Evolutionary conservation across 2,329 filamentous ascomycete species (phyloP).

Genomic region (Penicillium sp.): DNA sequence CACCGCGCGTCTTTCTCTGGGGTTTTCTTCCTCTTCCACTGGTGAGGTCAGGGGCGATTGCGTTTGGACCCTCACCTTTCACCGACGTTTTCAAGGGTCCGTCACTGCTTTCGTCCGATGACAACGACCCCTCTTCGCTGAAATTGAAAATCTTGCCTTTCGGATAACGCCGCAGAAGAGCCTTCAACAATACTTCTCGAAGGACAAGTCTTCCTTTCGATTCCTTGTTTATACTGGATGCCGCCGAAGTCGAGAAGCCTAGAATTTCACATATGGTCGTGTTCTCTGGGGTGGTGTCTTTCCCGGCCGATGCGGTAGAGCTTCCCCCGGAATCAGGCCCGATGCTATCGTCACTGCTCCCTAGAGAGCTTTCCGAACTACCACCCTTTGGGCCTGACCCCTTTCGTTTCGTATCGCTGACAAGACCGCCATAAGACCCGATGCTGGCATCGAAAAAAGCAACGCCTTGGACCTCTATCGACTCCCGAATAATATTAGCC

Average conservation of each 20-base stretch:
- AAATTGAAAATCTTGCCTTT: conserved; percentile 29
- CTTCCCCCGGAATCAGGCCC: background rate
- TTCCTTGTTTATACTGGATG: conserved; percentile 17
- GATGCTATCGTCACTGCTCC: conserved; percentile 20
- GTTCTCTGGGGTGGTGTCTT: background rate
- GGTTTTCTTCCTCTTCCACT: too few species aligned
- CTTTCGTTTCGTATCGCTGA: conserved; percentile 6
- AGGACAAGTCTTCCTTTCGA: conserved; percentile 14
- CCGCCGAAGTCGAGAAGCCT: conserved; percentile 18
- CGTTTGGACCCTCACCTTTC: conserved; percentile 1
- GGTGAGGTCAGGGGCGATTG: background rate
- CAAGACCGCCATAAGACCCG: conserved; percentile 11
- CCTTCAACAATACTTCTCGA: conserved; percentile 18
- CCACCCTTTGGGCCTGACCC: too few species aligned
- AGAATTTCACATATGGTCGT: conserved; percentile 1
- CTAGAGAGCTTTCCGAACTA: background rate
- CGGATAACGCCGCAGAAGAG: conserved; percentile 25
- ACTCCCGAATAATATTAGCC: conserved; percentile 45
- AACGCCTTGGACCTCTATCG: conserved; percentile 45
- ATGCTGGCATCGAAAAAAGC: conserved; percentile 31
- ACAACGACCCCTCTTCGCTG: conserved; percentile 22
- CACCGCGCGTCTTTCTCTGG: too few species aligned
- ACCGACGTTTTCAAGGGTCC: background rate
- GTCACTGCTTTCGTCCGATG: background rate
- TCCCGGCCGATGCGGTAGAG: background rate